These are phyloP conservation scores for Termitomyces sp. DNA, from an alignment of 768 basidiomycete genomes.

Conservation along the genomic window DNA sequence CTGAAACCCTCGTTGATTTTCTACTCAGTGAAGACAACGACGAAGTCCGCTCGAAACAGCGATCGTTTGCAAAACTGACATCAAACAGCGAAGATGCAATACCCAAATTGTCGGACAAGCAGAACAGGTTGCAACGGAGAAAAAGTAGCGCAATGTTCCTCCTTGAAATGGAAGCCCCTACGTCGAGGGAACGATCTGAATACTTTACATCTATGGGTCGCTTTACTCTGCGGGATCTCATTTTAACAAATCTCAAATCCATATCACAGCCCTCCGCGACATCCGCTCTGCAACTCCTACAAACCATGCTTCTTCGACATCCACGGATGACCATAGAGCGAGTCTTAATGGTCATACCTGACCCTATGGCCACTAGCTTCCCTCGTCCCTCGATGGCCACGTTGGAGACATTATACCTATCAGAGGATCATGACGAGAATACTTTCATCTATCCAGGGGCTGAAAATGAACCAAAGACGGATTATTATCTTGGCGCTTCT, in stretches of 20 bases:
- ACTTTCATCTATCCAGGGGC: constrained; percentile 37
- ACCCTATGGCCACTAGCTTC: constrained; percentile 70
- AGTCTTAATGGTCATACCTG: constrained; percentile 66
- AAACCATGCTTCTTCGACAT: constrained; percentile 67
- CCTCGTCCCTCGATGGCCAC: constrained; percentile 49
- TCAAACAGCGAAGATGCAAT: constrained; percentile 33
- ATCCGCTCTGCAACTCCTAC: constrained; percentile 76
- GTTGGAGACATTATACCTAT: constrained; percentile 14
- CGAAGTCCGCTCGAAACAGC: constrained; percentile 40
- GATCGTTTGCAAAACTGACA: constrained; percentile 24
- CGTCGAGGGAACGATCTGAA: constrained; percentile 61
- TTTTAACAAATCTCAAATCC: constrained; percentile 75
- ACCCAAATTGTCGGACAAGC: constrained; percentile 30
- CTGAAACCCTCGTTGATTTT: constrained; percentile 69
- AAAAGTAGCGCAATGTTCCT: constrained; percentile 90
- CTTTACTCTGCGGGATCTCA: constrained; percentile 87
- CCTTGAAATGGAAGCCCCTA: constrained; percentile 80
- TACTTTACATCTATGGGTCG: constrained; percentile 87
- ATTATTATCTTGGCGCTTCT: constrained; percentile 20
- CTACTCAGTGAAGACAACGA: constrained; percentile 84
- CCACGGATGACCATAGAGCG: constrained; percentile 58
- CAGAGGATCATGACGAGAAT: constrained; percentile 49
- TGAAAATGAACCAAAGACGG: constrained; percentile 21
- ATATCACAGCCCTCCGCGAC: constrained; percentile 58
- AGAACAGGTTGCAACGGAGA: constrained; percentile 47